Evolutionary conservation across 2,329 filamentous ascomycete species (phyloP), one percentile per base, ranked within the genome.

Genomic region (Fusarium chlamydosporum): DNA sequence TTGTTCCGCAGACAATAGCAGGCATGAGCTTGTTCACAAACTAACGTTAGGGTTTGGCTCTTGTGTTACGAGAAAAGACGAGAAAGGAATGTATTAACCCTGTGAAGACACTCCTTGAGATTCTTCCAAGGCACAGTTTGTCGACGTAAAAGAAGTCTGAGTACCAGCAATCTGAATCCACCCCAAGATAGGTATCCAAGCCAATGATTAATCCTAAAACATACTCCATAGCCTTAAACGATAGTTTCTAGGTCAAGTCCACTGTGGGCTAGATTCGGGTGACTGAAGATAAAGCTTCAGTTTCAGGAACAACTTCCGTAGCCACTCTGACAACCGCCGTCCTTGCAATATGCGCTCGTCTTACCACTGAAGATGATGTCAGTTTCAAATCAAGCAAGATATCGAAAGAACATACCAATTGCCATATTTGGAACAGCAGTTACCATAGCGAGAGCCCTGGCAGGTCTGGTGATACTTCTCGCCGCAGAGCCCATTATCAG

Each of bases 391-490:
- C 6, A 37, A 18, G 15, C 10, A 38, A 16, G 6, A 34, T 3
- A 9, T 7, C 15, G 34, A 13, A 16, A 10, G 11, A 31, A 58
- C 58, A 27, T 35, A 61, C 63, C 67, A 67, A 27, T 53, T 55
- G 27, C 54, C 51, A 11, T 55, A 29, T 33, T 52, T 60, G 35
- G 63, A 65, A 18, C 59, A 70, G 33, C 67, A 70, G 29, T 65
- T 33, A 33, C 65, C 68, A n/a, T 69, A 62, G 18, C 27, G 18
- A 61, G 65, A 68, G 20, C 60, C 65, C 46, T 65, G 40, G 48
- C 56, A 62, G 26, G 67, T 70, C 53, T 71, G 68, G 56, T 71
- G 56, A 59, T 68, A 71, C 56, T 51, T 59, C 18, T 61, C 48
- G 8, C 67, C 67, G 23, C 65, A 65, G 37, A 71, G 68, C 9